These are phyloP conservation scores for Harringtonia aguacate DNA, from an alignment of 2,329 filamentous ascomycete species.

Conservation along the genomic window DNA sequence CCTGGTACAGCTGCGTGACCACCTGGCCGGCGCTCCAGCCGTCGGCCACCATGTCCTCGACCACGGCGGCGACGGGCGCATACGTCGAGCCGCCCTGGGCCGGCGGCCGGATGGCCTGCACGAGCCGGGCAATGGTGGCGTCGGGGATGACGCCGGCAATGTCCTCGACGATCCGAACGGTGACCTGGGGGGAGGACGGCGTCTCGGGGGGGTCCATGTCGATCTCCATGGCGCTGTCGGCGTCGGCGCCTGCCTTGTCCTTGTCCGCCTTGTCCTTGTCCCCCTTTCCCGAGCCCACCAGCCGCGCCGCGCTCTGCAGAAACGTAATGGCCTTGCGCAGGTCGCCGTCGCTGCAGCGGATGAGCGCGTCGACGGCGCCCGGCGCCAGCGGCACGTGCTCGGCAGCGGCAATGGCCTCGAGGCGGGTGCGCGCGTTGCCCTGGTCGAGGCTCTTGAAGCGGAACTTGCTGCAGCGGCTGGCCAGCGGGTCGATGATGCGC, in stretches of 20 bases:
- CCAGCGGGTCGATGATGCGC: slow-evolving; percentile 91
- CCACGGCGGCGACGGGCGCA: slow-evolving; percentile 61
- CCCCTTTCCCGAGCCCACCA: slow-evolving; percentile 54
- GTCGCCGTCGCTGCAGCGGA: slow-evolving; percentile 86
- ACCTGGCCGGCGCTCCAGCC: slow-evolving; percentile 94
- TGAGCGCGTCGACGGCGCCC: slow-evolving; percentile 73
- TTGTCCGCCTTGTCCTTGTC: not conserved
- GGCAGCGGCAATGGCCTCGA: slow-evolving; percentile 71
- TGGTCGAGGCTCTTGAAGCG: slow-evolving; percentile 94
- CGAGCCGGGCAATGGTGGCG: slow-evolving; percentile 56
- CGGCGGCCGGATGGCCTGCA: slow-evolving; percentile 62
- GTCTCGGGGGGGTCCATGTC: slow-evolving; percentile 32
- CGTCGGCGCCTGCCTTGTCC: slow-evolving; percentile 16
- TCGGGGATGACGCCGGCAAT: slow-evolving; percentile 92
- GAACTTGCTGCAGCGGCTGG: slow-evolving; percentile 91
- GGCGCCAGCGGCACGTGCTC: slow-evolving; percentile 69
- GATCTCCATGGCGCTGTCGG: slow-evolving; percentile 48
- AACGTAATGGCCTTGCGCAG: slow-evolving; percentile 93
- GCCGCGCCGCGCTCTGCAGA: slow-evolving; percentile 81
- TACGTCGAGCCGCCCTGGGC: slow-evolving; percentile 49
- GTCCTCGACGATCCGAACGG: slow-evolving; percentile 75
- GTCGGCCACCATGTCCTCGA: slow-evolving; percentile 88
- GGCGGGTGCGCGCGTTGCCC: slow-evolving; percentile 64
- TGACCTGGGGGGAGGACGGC: slow-evolving; percentile 45
- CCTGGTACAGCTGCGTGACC: slow-evolving; percentile 69